These are phyloP conservation scores for Ramularia endophylla DNA, from an alignment of 2,329 filamentous ascomycete genomes.

Conservation along the genomic window DNA sequence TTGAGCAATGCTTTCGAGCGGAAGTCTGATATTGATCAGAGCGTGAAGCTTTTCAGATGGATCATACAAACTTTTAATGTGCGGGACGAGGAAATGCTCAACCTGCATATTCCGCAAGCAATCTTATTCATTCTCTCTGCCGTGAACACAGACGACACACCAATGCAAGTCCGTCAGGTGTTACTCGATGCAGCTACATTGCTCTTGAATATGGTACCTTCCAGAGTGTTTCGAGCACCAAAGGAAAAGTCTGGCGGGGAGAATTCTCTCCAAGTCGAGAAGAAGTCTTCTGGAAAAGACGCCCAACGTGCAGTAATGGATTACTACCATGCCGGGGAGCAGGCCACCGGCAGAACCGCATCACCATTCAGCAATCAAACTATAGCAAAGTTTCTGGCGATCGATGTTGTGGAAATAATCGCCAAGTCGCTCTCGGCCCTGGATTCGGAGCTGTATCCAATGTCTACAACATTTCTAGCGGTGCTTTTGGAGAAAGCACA, in stretches of 20 bases:
- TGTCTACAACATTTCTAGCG: conserved; percentile 3
- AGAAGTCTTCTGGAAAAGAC: not conserved
- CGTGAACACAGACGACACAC: conserved; percentile 7
- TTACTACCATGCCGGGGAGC: conserved; percentile 8
- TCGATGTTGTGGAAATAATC: conserved; percentile 1
- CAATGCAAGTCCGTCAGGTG: not conserved
- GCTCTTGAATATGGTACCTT: conserved; percentile 15
- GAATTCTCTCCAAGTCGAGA: not conserved
- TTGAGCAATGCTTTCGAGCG: conserved; percentile 11
- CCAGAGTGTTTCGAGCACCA: conserved; percentile 7
- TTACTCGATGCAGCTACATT: conserved; percentile 6
- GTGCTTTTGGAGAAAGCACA: conserved; percentile 4
- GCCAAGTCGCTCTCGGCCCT: conserved; percentile 1
- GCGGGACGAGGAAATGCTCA: conserved; percentile 91
- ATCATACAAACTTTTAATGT: conserved; percentile 86
- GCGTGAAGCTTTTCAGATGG: conserved; percentile 71
- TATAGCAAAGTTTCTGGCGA: conserved; percentile 3
- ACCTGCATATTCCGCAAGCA: conserved; percentile 69
- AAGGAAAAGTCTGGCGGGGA: not conserved
- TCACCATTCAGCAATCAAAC: conserved; percentile 2
- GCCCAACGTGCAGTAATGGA: conserved; percentile 4
- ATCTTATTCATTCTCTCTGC: conserved; percentile 42
- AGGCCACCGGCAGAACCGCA: not conserved
- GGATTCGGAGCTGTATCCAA: conserved; percentile 6
- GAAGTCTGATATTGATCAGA: conserved; percentile 29